phyloP scores from a whole-genome alignment of 257 asterid genomes.

The Solanum acaule region DNA sequence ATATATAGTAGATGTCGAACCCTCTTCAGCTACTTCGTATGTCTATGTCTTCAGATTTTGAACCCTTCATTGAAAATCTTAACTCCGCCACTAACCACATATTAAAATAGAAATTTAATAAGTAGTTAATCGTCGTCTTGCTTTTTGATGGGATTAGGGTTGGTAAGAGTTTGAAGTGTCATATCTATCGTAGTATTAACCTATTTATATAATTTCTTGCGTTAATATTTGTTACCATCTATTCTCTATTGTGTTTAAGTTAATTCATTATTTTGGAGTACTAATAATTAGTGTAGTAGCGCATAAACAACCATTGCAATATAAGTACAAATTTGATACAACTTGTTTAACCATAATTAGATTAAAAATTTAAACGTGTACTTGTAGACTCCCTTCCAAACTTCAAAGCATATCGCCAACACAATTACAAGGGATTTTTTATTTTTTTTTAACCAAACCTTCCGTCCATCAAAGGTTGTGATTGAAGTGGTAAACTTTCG shows the following conservation, averaged over 20 bases:
- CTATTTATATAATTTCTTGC: not conserved
- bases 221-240: not conserved
- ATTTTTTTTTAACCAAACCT: too few species aligned
- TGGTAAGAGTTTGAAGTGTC: not conserved
- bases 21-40: too few species aligned
- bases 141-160: not conserved
- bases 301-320: too few species aligned
- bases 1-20: too few species aligned
- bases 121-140: accelerated
- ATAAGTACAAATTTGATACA: too few species aligned
- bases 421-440: not conserved
- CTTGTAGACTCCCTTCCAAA: not conserved
- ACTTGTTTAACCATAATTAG: too few species aligned
- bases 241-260: too few species aligned
- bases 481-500: not conserved
- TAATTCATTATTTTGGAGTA: too few species aligned
- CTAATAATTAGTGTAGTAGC: too few species aligned
- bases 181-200: not conserved
- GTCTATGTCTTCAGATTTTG: too few species aligned
- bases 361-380: not conserved
- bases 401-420: not conserved
- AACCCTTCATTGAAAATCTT: too few species aligned
- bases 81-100: too few species aligned
- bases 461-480: not conserved
- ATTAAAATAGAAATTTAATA: not conserved